Evolutionary conservation across 2,329 filamentous ascomycete species (phyloP).

Genomic region (Cladophialophora psammophila): DNA sequence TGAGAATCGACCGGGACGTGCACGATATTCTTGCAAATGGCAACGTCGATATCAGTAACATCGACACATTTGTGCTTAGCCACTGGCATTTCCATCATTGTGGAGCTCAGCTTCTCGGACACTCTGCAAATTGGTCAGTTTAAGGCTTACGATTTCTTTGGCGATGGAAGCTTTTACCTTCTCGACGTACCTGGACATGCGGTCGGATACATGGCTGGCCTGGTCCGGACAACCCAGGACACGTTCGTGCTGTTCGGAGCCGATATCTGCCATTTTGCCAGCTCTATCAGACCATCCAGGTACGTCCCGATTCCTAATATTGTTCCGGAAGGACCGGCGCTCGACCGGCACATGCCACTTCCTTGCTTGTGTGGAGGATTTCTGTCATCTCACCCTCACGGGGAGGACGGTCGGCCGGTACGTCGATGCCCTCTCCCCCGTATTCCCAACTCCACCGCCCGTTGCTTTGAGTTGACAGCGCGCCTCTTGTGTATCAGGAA

Average conservation of each 20-base stretch:
- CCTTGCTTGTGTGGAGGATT: constrained; percentile 39
- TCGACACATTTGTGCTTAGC: constrained; percentile 37
- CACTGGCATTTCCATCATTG: constrained; percentile 54
- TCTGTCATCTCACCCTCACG: constrained; percentile 31
- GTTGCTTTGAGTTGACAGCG: background rate
- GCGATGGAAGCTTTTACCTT: constrained; percentile 64
- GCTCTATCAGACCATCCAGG: constrained; percentile 42
- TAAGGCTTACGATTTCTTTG: constrained; percentile 58
- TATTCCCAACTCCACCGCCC: background rate
- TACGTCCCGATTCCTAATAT: constrained; percentile 41
- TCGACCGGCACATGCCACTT: constrained; percentile 16
- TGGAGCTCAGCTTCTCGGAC: constrained; percentile 44
- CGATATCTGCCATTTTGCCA: constrained; percentile 28
- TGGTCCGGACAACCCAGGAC: constrained; percentile 37
- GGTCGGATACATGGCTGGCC: constrained; percentile 39
- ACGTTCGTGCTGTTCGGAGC: constrained; percentile 36
- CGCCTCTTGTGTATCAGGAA: constrained; percentile 22
- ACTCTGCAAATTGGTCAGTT: constrained; percentile 46
- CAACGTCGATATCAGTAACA: constrained; percentile 32
- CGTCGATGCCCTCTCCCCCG: background rate
- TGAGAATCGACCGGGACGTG: constrained; percentile 11
- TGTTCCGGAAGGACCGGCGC: background rate
- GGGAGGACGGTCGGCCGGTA: constrained; percentile 25
- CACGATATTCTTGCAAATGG: constrained; percentile 5
- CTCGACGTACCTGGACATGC: constrained; percentile 51